These are phyloP conservation scores for Boletus semigastroideus DNA, from an alignment of 1,284 basidiomycete species.

Conservation along the genomic window DNA sequence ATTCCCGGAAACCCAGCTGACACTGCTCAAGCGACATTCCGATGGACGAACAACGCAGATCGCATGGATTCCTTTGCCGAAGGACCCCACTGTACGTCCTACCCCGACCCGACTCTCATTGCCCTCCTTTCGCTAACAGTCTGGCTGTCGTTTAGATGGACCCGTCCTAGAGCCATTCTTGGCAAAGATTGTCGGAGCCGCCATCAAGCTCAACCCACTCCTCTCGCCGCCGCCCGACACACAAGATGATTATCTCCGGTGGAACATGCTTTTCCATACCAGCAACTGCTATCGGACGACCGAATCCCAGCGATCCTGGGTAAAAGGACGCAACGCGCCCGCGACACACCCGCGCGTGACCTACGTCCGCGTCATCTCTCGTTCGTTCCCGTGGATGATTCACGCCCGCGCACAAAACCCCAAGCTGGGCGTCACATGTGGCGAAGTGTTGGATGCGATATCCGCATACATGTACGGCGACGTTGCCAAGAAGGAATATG, in stretches of 20 bases:
- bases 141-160: conserved; percentile 50
- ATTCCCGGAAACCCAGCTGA: conserved; percentile 23
- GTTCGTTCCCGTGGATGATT: conserved; percentile 59
- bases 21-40: conserved; percentile 27
- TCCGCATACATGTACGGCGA: conserved; percentile 50
- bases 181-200: conserved; percentile 46
- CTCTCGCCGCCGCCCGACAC: conserved; percentile 50
- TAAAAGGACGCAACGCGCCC: conserved; percentile 63
- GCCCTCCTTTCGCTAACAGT: conserved; percentile 10
- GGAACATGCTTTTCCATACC: conserved; percentile 73
- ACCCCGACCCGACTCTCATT: neutral
- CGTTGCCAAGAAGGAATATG: conserved; percentile 51
- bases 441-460: conserved; percentile 65
- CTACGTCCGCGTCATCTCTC: conserved; percentile 50
- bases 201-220: conserved; percentile 59
- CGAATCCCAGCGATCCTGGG: conserved; percentile 66
- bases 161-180: conserved; percentile 68
- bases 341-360: conserved; percentile 70
- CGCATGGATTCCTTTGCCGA: conserved; percentile 29
- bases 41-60: conserved; percentile 30
- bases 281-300: conserved; percentile 60
- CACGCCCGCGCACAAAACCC: conserved; percentile 48
- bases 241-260: conserved; percentile 54
- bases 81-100: conserved; percentile 31
- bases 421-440: conserved; percentile 66